Evolutionary conservation across 2,329 filamentous ascomycete genomes (phyloP), one percentile per base, ranked within the genome.

Genomic region (Aspergillus tubingensis): DNA sequence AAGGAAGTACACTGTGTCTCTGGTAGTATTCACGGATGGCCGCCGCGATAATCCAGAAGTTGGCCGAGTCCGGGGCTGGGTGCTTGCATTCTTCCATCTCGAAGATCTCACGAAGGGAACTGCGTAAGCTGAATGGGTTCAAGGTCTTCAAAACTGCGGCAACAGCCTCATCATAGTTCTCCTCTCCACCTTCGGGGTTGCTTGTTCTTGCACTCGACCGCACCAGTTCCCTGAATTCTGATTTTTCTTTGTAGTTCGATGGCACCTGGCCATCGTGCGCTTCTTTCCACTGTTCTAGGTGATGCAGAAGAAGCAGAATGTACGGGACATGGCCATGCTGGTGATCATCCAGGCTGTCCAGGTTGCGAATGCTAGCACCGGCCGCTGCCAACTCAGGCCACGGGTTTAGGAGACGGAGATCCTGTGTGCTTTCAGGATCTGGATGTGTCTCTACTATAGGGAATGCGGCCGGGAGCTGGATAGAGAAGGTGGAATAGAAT

Each of bases 361-460:
- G 84, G 52, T 90, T 80, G 32, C 81, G 79, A 2, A 92, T 89
- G 47, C 86, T 82, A 56, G 82, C 76, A 2, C 86, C 85, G 64
- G 93, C 93, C 3, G 84, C 81, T 2, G 81, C 74, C 13, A 99
- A 83, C 72, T 95, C 93, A 19, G 89, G 85, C 94, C 95, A 99
- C 38, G 95, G 94, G 36, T 84, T 85, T 4, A 96, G 80, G 11
- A 99, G 82, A 53, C 95, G 88, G 36, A 99, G 83, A 69, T 99
- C 95, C 59, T 90, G 88, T 0, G 87, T 95, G 7, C 91, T 88
- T 41, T 91, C 91, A 43, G 91, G 87, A 64, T 96, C 92, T 0
- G 95, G 95, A 72, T 99, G 95, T 48, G 95, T 98, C 73, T 99
- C 94, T 64, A 99, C 91, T 59, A 99, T 90, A 5, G 94, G 92